Evolutionary conservation across 2,329 filamentous ascomycete species (phyloP).

Genomic region (Myriangium duriaei): DNA sequence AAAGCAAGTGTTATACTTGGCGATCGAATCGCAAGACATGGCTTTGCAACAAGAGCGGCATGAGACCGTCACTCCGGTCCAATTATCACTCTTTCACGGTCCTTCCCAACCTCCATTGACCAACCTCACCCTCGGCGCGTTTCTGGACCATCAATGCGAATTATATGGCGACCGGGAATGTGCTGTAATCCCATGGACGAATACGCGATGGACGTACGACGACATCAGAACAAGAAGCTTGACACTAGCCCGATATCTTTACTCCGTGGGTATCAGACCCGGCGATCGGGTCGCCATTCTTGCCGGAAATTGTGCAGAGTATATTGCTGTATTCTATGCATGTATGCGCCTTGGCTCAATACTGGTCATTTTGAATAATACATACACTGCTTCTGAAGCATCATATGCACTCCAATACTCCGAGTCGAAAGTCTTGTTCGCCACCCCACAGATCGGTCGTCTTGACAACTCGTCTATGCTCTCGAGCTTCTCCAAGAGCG

Average conservation of each 20-base stretch:
- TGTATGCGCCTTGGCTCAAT: slow-evolving; percentile 40
- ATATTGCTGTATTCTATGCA: slow-evolving; percentile 58
- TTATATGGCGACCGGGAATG: slow-evolving; percentile 55
- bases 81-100: slow-evolving; percentile 52
- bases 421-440: slow-evolving; percentile 61
- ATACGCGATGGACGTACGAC: slow-evolving; percentile 55
- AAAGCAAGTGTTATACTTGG: no score
- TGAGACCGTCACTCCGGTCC: slow-evolving; percentile 11
- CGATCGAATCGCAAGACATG: no score
- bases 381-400: slow-evolving; percentile 62
- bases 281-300: slow-evolving; percentile 65
- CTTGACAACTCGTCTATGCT: slow-evolving; percentile 52
- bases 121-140: slow-evolving; percentile 58
- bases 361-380: slow-evolving; percentile 70
- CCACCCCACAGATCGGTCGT: slow-evolving; percentile 54
- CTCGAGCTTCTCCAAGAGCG: slow-evolving; percentile 13
- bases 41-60: no score
- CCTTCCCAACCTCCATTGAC: slow-evolving; percentile 56
- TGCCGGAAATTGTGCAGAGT: slow-evolving; percentile 49
- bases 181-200: slow-evolving; percentile 64
- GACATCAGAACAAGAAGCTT: slow-evolving; percentile 28
- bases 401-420: slow-evolving; percentile 59
- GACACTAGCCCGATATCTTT: slow-evolving; percentile 33
- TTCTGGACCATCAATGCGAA: slow-evolving; percentile 58
- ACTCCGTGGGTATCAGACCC: slow-evolving; percentile 52